A percentile compares a stretch with the other conserved stretches of the same genome.
phyloP scores from a whole-genome alignment of 2,329 filamentous ascomycete genomes.

The Botrytis deweyae region DNA sequence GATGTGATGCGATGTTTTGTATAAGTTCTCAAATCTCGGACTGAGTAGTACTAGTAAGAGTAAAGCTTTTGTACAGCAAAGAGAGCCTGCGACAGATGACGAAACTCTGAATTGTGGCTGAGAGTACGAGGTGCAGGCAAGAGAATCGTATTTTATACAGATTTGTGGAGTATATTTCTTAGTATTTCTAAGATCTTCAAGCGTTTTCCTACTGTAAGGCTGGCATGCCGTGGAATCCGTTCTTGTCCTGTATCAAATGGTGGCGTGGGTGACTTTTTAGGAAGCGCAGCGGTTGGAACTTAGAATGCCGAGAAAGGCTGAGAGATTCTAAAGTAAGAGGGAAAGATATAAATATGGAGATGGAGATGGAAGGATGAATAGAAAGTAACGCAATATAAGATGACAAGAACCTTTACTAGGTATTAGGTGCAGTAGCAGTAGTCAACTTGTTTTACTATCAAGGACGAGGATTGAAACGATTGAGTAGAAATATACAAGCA shows the following conservation, averaged over 20 bases:
- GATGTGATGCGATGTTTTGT: slow-evolving; percentile 1
- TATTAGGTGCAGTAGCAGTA: not conserved
- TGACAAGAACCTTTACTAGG: not conserved
- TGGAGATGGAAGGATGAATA: not conserved
- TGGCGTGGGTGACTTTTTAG: not conserved
- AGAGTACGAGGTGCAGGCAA: not conserved
- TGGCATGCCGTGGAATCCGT: not conserved
- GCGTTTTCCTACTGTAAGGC: slow-evolving; percentile 15
- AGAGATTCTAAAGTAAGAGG: not conserved
- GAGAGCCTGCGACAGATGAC: slow-evolving; percentile 8
- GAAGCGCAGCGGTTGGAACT: not conserved
- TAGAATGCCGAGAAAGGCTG: not conserved
- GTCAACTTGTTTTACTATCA: not conserved
- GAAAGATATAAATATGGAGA: not conserved
- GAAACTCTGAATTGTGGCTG: slow-evolving; percentile 14
- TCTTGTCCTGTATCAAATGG: slow-evolving; percentile 10
- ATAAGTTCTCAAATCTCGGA: not conserved
- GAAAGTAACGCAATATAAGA: not conserved
- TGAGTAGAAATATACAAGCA: not conserved
- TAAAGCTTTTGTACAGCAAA: not conserved
- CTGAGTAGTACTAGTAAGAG: not conserved
- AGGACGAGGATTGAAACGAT: not conserved
- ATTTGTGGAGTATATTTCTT: slow-evolving; percentile 13
- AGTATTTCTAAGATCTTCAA: slow-evolving; percentile 18
- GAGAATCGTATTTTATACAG: not conserved